These are phyloP conservation scores for Citrus glauca DNA, from an alignment of 345 rosid genomes.

Conservation along the genomic window DNA sequence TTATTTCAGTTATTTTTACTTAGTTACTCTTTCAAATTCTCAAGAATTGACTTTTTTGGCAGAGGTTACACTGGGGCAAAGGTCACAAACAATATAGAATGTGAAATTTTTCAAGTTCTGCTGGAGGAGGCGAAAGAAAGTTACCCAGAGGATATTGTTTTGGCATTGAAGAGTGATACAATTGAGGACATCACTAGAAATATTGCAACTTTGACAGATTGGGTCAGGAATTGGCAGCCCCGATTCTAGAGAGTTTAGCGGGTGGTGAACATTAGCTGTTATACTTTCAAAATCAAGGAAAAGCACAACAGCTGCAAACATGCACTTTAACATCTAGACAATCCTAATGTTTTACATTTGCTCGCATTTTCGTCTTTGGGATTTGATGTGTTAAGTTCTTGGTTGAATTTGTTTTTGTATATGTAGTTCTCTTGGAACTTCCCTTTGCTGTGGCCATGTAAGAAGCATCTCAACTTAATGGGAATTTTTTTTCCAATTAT, in stretches of 20 bases:
- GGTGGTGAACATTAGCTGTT: not conserved
- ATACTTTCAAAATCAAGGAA: not conserved
- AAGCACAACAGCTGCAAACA: not conserved
- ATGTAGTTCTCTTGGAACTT: not conserved
- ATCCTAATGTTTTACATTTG: not conserved
- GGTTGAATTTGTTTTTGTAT: not conserved
- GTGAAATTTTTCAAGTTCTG: constrained; percentile 73
- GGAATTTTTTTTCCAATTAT: not conserved
- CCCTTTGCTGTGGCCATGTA: not conserved
- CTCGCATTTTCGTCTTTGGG: not conserved
- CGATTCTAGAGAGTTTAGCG: not conserved
- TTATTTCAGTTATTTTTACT: not conserved
- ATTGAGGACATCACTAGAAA: constrained; percentile 66
- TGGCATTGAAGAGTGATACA: constrained; percentile 52
- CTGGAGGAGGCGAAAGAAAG: constrained; percentile 86
- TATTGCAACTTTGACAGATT: constrained; percentile 49
- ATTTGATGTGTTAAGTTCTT: not conserved
- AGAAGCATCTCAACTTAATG: not conserved
- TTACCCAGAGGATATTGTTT: constrained; percentile 57
- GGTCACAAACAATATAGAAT: constrained; percentile 77
- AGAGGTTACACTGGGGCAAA: constrained; percentile 71
- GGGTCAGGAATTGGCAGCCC: constrained; percentile 59
- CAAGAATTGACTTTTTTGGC: constrained; percentile 7
- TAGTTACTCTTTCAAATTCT: not conserved
- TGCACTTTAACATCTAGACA: not conserved